Evolutionary conservation across 768 basidiomycete species (phyloP).

Genomic region (Pisolithus sp.): DNA sequence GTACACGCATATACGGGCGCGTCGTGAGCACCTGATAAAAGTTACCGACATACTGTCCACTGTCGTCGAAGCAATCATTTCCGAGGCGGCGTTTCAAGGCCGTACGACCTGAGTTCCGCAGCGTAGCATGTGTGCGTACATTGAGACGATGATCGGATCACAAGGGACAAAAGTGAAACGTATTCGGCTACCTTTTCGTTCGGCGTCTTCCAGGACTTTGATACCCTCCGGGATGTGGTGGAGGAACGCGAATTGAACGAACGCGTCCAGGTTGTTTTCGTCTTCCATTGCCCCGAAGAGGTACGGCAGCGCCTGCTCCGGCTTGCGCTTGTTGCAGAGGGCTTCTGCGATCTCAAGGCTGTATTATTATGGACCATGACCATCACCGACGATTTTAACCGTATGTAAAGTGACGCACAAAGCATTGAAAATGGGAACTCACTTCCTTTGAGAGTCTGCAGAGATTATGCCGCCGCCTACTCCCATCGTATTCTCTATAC

Average conservation of each 20-base stretch:
- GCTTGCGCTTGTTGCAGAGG: constrained; percentile 27
- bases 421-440: too few species aligned
- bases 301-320: constrained; percentile 33
- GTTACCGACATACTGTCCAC: constrained; percentile 26
- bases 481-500: constrained; percentile 18
- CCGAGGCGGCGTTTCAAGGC: constrained; percentile 26
- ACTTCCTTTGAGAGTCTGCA: constrained; percentile 25
- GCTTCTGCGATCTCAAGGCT: constrained; percentile 35
- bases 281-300: constrained; percentile 36
- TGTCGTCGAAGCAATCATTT: constrained; percentile 33
- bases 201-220: constrained; percentile 23
- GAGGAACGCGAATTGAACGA: constrained; percentile 32
- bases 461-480: constrained; percentile 26
- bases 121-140: background rate
- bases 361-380: background rate
- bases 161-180: background rate
- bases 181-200: constrained; percentile 11
- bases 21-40: constrained; percentile 36
- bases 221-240: constrained; percentile 22
- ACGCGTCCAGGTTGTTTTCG: constrained; percentile 35
- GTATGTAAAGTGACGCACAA: too few species aligned
- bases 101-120: constrained; percentile 18
- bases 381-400: background rate
- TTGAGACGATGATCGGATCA: background rate
- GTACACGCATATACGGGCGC: constrained; percentile 41